These are phyloP conservation scores for Ophiostoma montium DNA, from an alignment of 2,329 filamentous ascomycete species.

Conservation along the genomic window DNA sequence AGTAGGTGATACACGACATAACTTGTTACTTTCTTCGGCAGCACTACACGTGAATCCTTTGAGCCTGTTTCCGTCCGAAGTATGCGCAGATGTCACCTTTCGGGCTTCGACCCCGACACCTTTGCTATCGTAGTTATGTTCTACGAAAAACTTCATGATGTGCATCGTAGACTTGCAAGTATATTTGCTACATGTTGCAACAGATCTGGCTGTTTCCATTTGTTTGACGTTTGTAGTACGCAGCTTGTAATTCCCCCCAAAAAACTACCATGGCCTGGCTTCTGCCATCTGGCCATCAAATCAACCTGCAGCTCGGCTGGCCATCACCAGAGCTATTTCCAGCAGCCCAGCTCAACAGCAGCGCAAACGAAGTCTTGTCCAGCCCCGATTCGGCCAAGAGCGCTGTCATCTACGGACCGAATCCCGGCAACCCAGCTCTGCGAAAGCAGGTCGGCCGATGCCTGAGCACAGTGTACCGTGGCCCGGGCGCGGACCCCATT, in stretches of 20 bases:
- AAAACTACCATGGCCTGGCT: not conserved
- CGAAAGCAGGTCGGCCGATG: constrained; percentile 43
- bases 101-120: too few species aligned
- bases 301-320: constrained; percentile 20
- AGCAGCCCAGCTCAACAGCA: constrained; percentile 33
- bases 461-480: constrained; percentile 42
- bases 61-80: too few species aligned
- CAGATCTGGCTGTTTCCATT: not conserved
- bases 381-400: not conserved
- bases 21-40: too few species aligned
- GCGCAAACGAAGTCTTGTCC: constrained; percentile 34
- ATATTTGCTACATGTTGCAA: not conserved
- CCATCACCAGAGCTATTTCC: constrained; percentile 34
- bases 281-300: constrained; percentile 9
- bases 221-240: not conserved
- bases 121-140: too few species aligned
- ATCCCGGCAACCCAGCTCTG: constrained; percentile 40
- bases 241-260: not conserved
- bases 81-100: too few species aligned
- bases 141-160: too few species aligned
- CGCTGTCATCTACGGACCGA: constrained; percentile 39
- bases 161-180: too few species aligned
- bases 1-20: too few species aligned
- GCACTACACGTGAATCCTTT: too few species aligned
- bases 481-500: constrained; percentile 7